Evolutionary conservation across 129 eudicot genomes (phyloP), one percentile per base, ranked within the genome.

Genomic region (Saposhnikovia divaricata): DNA sequence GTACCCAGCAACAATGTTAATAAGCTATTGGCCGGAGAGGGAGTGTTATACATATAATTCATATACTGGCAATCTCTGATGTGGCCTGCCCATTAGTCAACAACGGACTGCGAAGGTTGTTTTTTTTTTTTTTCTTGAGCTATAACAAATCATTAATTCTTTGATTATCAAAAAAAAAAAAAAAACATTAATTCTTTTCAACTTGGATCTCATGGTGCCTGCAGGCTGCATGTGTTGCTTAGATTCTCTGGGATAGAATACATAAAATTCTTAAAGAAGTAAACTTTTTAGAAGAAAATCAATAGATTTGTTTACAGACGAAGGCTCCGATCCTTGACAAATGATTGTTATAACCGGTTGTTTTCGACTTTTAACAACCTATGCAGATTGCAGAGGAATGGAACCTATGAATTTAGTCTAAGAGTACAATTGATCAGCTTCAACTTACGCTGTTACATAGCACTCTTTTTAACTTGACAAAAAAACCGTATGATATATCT

Each of bases 341-440:
- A 40, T 40, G 43, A 40, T 40, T 40, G 43, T 40, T 40, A 40
- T 40, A 40, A 40, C 42, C 27, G 12, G 75, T 42, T 18, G 45
- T 70, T 42, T 71, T 18, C 14, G 19, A 18, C n/a, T 51, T 51
- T 51, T 19, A 34, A 28, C 15, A 39, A 19, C 44, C 39, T 39
- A 9, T 42, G 34, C 51, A 72, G 14, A 42, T 73, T n/a, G 53
- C 77, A 73, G 51, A 0, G 2, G 23, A 43, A 21, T 43, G 37
- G 25, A 73, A 44, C 55, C 47, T 43, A 25, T 23, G 38, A 73
- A 43, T 40, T 23, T 45, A 73, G 46, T 73, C 39, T 72, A 19
- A 21, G 21, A 77, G 72, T 77, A 14, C 72, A 77, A 38, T 57
- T 72, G 72, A 77, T 77, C 48, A 57, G 31, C 50, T 55, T 31